Evolutionary conservation across 2,329 filamentous ascomycete genomes (phyloP), one percentile per base, ranked within the genome.

Genomic region (Sporothrix luriei): DNA sequence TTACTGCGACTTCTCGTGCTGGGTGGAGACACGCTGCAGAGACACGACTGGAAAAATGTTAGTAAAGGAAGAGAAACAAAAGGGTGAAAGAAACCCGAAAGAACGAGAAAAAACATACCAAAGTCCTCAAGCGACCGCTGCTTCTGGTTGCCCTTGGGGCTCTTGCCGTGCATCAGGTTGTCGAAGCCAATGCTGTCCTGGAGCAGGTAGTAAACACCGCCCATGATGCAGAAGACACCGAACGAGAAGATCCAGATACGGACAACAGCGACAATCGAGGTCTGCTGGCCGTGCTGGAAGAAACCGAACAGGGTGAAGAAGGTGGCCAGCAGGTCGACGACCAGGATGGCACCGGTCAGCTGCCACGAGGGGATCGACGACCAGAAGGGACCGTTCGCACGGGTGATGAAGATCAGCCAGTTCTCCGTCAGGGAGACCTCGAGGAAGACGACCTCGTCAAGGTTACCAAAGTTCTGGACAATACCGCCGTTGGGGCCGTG

Each of bases 341-440:
- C 74, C 62, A 95, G 78, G 73, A 97, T 93, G 73, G 93, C 93
- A 72, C 89, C 89, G 69, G 84, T 80, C 57, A 97, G 84, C 81
- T 96, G 91, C 91, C 92, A 94, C 72, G 92, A 96, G 71, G 93
- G 93, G 71, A 93, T 87, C 29, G 91, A 94, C 3, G 91, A 93
- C 92, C 92, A 96, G 86, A 96, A 94, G 68, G 92, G 92, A 77
- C 93, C 92, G 81, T 94, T 94, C 82, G 92, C 91, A 85, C 93
- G 92, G 74, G 93, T 97, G 82, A 97, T 94, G 84, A 97, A 96
- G 81, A 97, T 97, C 67, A 97, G 87, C 93, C 93, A 97, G 84
- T 96, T 97, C 85, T 97, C 92, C 71, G 93, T 94, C 68, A 97
- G 87, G 14, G 91, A 92, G 79, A 97, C 92, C 82, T 97, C 88